Conservation (phyloP, 345 rosid species). For the Eucalyptus cloeziana region DNA sequence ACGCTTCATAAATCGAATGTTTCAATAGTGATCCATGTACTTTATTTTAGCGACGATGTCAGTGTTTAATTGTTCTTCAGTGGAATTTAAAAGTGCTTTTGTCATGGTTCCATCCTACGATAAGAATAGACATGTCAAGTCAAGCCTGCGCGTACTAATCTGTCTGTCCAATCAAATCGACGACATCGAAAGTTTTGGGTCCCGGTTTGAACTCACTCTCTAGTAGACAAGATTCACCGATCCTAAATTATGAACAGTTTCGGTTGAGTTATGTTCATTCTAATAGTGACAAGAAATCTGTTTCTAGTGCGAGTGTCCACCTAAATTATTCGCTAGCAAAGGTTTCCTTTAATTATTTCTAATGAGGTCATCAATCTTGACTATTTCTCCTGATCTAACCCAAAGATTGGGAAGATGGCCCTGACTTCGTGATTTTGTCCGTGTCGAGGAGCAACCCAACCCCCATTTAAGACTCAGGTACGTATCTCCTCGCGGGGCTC, state of each 20-base stretch:
- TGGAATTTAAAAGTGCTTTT: neutral
- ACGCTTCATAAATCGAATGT: neutral
- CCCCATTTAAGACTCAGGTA: neutral
- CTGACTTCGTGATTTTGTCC: neutral
- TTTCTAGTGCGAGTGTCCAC: neutral
- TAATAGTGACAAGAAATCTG: neutral
- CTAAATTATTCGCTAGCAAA: neutral
- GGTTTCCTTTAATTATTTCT: neutral
- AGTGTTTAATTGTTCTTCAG: neutral
- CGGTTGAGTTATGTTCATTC: neutral
- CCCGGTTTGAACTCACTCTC: neutral
- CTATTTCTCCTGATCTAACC: neutral
- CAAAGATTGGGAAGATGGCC: neutral
- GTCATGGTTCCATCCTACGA: neutral
- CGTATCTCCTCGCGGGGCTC: neutral
- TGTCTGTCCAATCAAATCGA: neutral
- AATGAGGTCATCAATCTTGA: neutral
- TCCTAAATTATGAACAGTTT: neutral
- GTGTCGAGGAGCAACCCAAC: neutral
- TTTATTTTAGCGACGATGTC: neutral
- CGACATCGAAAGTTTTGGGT: neutral
- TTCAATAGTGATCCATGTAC: neutral
- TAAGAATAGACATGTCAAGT: neutral
- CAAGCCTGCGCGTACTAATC: neutral
- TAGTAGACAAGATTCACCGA: neutral